phyloP scores from a whole-genome alignment of 2,329 filamentous ascomycete genomes.

The Arthrobotrys entomopaga region DNA sequence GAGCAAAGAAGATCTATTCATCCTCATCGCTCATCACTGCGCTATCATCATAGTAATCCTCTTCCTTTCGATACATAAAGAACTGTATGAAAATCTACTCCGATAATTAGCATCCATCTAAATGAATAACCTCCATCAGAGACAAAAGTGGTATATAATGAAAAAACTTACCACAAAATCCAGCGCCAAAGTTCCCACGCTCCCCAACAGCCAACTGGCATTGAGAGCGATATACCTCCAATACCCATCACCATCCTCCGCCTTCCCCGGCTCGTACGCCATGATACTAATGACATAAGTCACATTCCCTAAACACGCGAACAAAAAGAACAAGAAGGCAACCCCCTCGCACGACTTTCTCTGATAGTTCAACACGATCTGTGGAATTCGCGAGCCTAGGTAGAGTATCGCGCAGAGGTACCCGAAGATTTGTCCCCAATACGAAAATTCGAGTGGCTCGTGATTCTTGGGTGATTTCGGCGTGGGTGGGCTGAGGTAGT shows the following conservation, averaged over 20 bases:
- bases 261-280: conserved; percentile 80
- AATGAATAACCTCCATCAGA: background rate
- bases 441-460: conserved; percentile 71
- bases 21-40: conserved; percentile 42
- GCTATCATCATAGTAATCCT: conserved; percentile 59
- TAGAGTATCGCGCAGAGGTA: conserved; percentile 92
- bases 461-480: conserved; percentile 63
- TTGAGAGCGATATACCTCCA: conserved; percentile 87
- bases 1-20: conserved; percentile 4
- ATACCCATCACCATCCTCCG: conserved; percentile 66
- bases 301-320: conserved; percentile 93
- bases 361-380: conserved; percentile 89
- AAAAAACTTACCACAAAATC: conserved; percentile 69
- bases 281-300: conserved; percentile 93
- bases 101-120: conserved; percentile 10
- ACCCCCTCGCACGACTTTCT: conserved; percentile 94
- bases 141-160: background rate
- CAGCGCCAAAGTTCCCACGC: conserved; percentile 83
- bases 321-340: conserved; percentile 93
- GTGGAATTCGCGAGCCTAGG: conserved; percentile 86
- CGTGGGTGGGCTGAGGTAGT: conserved; percentile 74
- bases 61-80: conserved; percentile 76
- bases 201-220: conserved; percentile 87
- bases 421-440: conserved; percentile 88
- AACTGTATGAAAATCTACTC: conserved; percentile 84